Evolutionary conservation across 208 protist genomes (phyloP).

Genomic region (Trypanosoma mega): DNA sequence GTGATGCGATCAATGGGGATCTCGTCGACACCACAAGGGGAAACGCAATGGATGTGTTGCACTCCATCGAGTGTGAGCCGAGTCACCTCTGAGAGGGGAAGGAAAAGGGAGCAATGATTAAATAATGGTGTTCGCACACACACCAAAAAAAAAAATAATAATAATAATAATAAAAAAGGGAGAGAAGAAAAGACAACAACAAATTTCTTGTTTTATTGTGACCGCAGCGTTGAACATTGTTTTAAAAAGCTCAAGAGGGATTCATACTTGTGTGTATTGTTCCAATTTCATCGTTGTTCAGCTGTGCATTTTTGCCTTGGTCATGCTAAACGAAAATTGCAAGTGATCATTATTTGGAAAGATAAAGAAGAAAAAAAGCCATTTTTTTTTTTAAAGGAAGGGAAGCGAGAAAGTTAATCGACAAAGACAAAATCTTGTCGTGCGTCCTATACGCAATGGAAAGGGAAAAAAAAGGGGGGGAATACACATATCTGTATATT

Average conservation of each 20-base stretch:
- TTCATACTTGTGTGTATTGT: too few species aligned
- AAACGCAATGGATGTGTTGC: slow-evolving; percentile 55
- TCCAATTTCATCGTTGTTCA: too few species aligned
- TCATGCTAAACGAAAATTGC: too few species aligned
- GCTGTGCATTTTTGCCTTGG: too few species aligned
- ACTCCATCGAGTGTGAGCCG: slow-evolving; percentile 35
- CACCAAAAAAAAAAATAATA: not conserved
- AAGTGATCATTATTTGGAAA: too few species aligned
- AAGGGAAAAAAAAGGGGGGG: too few species aligned
- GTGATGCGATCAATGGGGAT: slow-evolving; percentile 72
- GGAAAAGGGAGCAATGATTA: too few species aligned
- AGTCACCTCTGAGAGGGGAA: slow-evolving; percentile 18
- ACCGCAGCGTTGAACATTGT: too few species aligned
- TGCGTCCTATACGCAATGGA: too few species aligned
- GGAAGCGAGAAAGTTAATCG: not conserved
- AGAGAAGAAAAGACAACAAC: not conserved
- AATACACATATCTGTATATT: too few species aligned
- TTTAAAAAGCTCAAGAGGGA: too few species aligned
- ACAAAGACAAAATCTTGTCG: too few species aligned
- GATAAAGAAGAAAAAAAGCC: not conserved
- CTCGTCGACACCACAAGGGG: slow-evolving; percentile 52
- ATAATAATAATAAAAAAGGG: not conserved
- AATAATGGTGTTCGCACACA: not conserved
- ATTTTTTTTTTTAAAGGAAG: not conserved
- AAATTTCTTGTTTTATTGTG: not conserved